phyloP scores from a whole-genome alignment of 1,139 yeast genomes.

The Geotrichum reessii region DNA sequence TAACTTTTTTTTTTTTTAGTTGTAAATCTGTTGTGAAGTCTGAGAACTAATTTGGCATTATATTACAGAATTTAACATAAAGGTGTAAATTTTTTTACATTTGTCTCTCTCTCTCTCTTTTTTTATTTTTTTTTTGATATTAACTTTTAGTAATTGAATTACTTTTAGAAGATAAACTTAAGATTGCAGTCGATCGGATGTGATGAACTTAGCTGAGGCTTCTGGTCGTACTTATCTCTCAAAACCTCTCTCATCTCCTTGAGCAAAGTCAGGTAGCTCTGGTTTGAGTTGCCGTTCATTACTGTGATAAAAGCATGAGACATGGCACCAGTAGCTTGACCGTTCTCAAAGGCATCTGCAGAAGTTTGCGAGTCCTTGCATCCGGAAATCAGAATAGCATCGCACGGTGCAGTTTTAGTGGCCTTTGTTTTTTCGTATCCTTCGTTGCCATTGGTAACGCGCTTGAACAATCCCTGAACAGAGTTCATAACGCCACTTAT shows the following conservation, averaged over 20 bases:
- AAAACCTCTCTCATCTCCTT: slow-evolving; percentile 74
- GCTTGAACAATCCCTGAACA: slow-evolving; percentile 48
- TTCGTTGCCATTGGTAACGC: slow-evolving; percentile 38
- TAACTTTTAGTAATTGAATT: too few species aligned
- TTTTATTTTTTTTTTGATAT: too few species aligned
- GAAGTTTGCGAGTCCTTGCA: slow-evolving; percentile 79
- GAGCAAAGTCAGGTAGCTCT: slow-evolving; percentile 68
- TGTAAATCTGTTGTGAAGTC: not conserved
- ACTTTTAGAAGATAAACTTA: slow-evolving; percentile 45
- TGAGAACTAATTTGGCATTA: not conserved
- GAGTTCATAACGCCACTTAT: slow-evolving; percentile 49
- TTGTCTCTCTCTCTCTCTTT: not conserved
- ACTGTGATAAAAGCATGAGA: slow-evolving; percentile 81
- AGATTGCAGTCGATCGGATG: slow-evolving; percentile 81
- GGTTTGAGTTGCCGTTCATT: slow-evolving; percentile 60
- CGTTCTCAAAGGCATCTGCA: slow-evolving; percentile 79
- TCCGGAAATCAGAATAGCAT: slow-evolving; percentile 79
- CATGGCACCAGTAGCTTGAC: slow-evolving; percentile 88
- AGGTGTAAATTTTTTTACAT: not conserved
- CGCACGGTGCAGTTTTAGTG: slow-evolving; percentile 79
- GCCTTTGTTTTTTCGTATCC: slow-evolving; percentile 45
- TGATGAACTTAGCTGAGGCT: slow-evolving; percentile 79
- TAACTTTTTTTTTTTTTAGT: not conserved
- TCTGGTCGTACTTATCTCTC: slow-evolving; percentile 68
- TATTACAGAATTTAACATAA: too few species aligned